Evolutionary conservation across 129 eudicot genomes (phyloP).

Genomic region (Tagetes patula): DNA sequence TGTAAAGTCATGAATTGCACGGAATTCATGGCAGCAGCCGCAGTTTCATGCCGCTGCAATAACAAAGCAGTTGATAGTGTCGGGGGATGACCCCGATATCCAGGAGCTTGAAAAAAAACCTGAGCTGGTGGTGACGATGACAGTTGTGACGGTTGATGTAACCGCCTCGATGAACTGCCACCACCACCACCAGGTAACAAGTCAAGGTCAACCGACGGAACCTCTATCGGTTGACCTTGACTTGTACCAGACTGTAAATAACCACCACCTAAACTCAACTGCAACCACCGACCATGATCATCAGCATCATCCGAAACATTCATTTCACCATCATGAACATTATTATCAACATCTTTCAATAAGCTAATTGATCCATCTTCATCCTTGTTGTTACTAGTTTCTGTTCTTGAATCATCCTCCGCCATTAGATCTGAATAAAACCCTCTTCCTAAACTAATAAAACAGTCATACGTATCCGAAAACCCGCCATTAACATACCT

Average conservation of each 20-base stretch:
- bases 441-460: conserved; percentile 37
- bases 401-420: conserved; percentile 54
- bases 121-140: conserved; percentile 18
- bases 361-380: conserved; percentile 31
- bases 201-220: conserved; percentile 34
- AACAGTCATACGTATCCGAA: conserved; percentile 22
- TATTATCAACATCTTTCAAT: conserved; percentile 19
- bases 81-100: conserved; percentile 22
- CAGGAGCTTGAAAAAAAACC: conserved; percentile 27
- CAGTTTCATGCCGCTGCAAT: conserved; percentile 25
- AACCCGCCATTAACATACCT: conserved; percentile 26
- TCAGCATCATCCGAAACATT: neutral
- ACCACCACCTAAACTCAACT: conserved; percentile 53
- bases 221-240: neutral
- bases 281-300: conserved; percentile 49
- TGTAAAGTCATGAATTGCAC: conserved; percentile 26
- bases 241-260: conserved; percentile 5
- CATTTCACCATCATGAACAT: neutral
- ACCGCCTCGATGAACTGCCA: conserved; percentile 11
- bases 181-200: conserved; percentile 16
- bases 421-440: conserved; percentile 47
- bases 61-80: conserved; percentile 16
- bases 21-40: conserved; percentile 19
- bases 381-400: conserved; percentile 18
- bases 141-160: neutral